Conservation (phyloP, 495 filamentous ascomycete genomes). For the Ascodesmis nigricans region DNA sequence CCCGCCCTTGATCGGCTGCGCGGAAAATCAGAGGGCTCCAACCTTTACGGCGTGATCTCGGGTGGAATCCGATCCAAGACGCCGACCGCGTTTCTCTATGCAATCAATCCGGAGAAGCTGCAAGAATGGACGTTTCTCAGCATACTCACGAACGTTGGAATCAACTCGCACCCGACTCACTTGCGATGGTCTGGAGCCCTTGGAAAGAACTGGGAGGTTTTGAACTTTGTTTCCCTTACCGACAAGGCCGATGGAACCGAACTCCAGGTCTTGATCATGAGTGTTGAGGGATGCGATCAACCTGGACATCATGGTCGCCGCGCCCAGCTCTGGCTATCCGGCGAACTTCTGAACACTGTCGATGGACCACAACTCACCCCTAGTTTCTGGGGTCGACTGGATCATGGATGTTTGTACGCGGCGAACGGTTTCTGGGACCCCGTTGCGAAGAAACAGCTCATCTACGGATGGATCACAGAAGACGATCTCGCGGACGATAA, state of each 20-base stretch:
- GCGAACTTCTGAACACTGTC: too few relatives aligned
- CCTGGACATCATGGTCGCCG: too few relatives aligned
- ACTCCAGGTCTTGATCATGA: conserved; percentile 30
- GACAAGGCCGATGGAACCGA: conserved; percentile 22
- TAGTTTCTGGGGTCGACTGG: too few relatives aligned
- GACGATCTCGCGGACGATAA: too few relatives aligned
- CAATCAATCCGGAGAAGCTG: conserved; percentile 27
- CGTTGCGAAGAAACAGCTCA: too few relatives aligned
- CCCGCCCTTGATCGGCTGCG: conserved; percentile 25
- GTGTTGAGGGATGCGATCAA: conserved; percentile 33
- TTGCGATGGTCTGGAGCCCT: conserved; percentile 19
- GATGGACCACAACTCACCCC: too few relatives aligned
- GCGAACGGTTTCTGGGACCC: too few relatives aligned
- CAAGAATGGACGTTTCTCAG: conserved; percentile 32
- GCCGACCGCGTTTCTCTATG: conserved; percentile 32
- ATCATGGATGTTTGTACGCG: too few relatives aligned
- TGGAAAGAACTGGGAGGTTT: conserved; percentile 37
- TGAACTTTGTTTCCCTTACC: conserved; percentile 28
- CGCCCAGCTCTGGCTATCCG: too few relatives aligned
- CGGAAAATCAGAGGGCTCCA: conserved; percentile 13
- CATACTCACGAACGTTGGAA: conserved; percentile 25
- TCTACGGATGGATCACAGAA: too few relatives aligned
- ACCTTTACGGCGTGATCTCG: conserved; percentile 32
- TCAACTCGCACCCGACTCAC: conserved; percentile 16
- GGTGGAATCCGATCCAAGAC: conserved; percentile 29